Conservation (phyloP, 352 stramenopile genomes). For the Phytopythium montanum region DNA sequence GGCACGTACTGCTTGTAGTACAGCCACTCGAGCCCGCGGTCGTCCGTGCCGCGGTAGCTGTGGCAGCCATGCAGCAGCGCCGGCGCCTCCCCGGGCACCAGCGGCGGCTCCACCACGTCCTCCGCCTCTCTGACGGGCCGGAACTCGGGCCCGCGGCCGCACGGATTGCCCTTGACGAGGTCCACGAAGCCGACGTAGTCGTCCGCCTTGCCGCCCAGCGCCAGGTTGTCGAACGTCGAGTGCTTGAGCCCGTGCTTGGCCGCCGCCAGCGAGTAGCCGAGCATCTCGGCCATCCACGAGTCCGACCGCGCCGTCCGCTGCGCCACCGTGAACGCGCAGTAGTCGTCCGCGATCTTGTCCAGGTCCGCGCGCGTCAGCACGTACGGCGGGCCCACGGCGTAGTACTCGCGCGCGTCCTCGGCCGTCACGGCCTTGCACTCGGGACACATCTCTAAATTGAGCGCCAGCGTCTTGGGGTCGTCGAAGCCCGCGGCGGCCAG, state of each 20-base stretch:
- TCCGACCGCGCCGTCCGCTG: conserved; percentile 32
- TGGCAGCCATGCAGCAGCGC: conserved; percentile 43
- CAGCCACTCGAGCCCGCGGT: conserved; percentile 48
- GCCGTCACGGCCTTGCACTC: conserved; percentile 43
- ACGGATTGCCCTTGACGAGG: conserved; percentile 59
- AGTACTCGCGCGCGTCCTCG: conserved; percentile 46
- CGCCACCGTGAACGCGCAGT: conserved; percentile 54
- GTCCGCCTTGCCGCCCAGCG: conserved; percentile 40
- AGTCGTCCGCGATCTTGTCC: conserved; percentile 52
- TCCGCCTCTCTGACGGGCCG: conserved; percentile 12
- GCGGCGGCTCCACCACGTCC: conserved; percentile 14
- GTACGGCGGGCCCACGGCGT: conserved; percentile 52
- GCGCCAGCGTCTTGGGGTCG: conserved; percentile 9
- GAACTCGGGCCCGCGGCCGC: conserved; percentile 20
- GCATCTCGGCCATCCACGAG: conserved; percentile 42
- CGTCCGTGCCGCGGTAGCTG: conserved; percentile 39
- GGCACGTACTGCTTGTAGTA: conserved; percentile 67
- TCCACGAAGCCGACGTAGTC: conserved; percentile 62
- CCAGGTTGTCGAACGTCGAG: conserved; percentile 74
- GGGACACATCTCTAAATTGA: conserved; percentile 39
- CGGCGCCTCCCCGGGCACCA: conserved; percentile 41
- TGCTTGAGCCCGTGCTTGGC: conserved; percentile 68
- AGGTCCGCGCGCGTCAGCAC: conserved; percentile 55
- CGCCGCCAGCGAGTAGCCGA: conserved; percentile 56
- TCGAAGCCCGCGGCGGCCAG: conserved; percentile 31